phyloP scores from a whole-genome alignment of 2,329 filamentous ascomycete genomes.

The Claviceps sp. region DNA sequence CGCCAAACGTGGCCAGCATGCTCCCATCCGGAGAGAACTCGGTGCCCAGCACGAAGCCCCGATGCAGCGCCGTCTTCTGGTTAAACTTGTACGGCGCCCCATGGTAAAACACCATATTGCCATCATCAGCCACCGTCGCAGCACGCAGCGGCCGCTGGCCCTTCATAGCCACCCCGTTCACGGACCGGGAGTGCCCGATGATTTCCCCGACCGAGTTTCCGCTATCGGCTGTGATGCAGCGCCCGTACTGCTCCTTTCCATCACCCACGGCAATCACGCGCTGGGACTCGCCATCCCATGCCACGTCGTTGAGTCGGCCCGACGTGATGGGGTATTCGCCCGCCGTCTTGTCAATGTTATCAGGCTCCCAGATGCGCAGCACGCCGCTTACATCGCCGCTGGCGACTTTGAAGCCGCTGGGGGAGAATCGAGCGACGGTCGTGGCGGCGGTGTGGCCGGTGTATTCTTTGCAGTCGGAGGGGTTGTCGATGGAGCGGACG shows the following conservation, averaged over 20 bases:
- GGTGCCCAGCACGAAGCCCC: constrained; percentile 76
- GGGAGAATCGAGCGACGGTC: constrained; percentile 86
- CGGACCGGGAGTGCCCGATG: constrained; percentile 74
- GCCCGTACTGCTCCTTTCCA: constrained; percentile 83
- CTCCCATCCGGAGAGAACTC: constrained; percentile 84
- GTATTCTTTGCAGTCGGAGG: constrained; percentile 75
- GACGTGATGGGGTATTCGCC: constrained; percentile 92
- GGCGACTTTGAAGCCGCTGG: constrained; percentile 88
- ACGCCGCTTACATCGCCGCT: constrained; percentile 76
- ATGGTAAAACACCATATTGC: constrained; percentile 80
- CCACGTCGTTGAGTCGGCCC: constrained; percentile 88
- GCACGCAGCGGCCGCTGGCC: constrained; percentile 84
- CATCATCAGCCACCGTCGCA: constrained; percentile 83
- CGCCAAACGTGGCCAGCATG: constrained; percentile 73
- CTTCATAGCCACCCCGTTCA: constrained; percentile 84
- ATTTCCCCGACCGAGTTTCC: constrained; percentile 95
- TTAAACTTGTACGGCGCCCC: constrained; percentile 95
- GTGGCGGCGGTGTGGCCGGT: constrained; percentile 79
- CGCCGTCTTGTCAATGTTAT: constrained; percentile 73
- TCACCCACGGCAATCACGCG: constrained; percentile 93
- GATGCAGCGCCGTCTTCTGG: constrained; percentile 67
- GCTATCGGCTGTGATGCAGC: constrained; percentile 89
- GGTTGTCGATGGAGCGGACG: constrained; percentile 85
- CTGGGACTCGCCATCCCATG: constrained; percentile 95
- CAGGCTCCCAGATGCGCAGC: constrained; percentile 86